A percentile compares a stretch with the other conserved stretches of the same genome.
Conservation (phyloP, 371 early-diverging fungal genomes). For the Smittium culicis region DNA sequence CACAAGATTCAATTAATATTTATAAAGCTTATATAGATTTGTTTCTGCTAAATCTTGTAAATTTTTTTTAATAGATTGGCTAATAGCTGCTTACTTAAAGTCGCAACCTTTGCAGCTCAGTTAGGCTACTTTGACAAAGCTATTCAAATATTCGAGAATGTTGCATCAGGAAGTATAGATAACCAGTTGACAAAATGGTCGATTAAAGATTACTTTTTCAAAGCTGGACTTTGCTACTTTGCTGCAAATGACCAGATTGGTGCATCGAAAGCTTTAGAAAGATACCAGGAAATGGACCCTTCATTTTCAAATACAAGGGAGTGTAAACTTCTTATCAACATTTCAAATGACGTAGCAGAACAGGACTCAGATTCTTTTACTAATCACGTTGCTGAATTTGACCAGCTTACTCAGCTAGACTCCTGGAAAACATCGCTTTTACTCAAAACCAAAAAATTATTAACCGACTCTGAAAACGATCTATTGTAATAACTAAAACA, state of each 20-base stretch:
- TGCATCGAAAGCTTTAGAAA: constrained; percentile 50
- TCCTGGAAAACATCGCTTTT: constrained; percentile 88
- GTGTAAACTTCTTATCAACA: constrained; percentile 67
- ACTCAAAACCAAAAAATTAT: constrained; percentile 70
- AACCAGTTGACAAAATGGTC: constrained; percentile 88
- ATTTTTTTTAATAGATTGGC: too few species aligned
- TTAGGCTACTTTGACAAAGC: too few species aligned
- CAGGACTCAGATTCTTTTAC: constrained; percentile 70
- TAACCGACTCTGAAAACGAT: constrained; percentile 42
- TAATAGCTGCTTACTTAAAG: too few species aligned
- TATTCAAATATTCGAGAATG: too few species aligned
- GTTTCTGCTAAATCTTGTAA: too few species aligned
- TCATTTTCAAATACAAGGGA: constrained; percentile 75
- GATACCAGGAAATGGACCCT: constrained; percentile 71
- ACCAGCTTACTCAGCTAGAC: constrained; percentile 76
- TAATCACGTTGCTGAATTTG: constrained; percentile 62
- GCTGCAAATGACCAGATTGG: constrained; percentile 50
- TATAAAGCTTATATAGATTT: too few species aligned
- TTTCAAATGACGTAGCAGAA: constrained; percentile 58
- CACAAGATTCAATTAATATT: too few species aligned
- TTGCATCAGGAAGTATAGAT: constrained; percentile 59
- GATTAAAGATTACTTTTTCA: constrained; percentile 83
- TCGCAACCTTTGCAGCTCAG: too few species aligned
- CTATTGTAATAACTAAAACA: too few species aligned
- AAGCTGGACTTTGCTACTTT: constrained; percentile 81